These are phyloP conservation scores for Juncus inflexus DNA, from an alignment of 176 grass and related monocot genomes.

Conservation along the genomic window DNA sequence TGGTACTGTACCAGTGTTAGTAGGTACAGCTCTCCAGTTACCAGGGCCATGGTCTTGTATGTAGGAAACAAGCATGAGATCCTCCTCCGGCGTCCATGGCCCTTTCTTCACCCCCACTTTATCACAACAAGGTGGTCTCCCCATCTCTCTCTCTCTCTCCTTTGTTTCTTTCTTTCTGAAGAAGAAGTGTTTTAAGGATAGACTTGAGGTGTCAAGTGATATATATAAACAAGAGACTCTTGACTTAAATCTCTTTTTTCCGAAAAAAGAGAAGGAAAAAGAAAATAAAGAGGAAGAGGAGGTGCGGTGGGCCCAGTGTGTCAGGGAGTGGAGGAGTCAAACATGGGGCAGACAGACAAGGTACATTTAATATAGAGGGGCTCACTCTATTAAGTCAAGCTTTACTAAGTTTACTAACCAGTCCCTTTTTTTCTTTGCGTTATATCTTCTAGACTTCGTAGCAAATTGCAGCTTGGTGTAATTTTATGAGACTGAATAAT, in stretches of 20 bases:
- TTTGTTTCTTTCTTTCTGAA: background rate
- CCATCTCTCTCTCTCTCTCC: slow-evolving; percentile 28
- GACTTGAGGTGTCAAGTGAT: background rate
- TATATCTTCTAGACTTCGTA: too few relatives aligned
- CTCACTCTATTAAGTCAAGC: background rate
- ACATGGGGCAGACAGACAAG: background rate
- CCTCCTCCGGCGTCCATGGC: slow-evolving; percentile 79
- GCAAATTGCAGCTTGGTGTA: too few relatives aligned
- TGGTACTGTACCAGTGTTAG: slow-evolving; percentile 40
- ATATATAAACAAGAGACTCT: background rate
- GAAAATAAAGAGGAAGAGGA: background rate
- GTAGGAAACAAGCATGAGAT: slow-evolving; percentile 68
- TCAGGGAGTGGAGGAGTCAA: slow-evolving; percentile 18
- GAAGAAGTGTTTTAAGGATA: slow-evolving; percentile 9
- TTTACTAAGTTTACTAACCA: too few relatives aligned
- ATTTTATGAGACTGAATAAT: too few relatives aligned
- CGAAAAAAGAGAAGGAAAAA: background rate
- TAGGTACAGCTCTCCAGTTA: slow-evolving; percentile 69
- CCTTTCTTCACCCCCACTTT: slow-evolving; percentile 65
- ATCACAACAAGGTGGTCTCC: slow-evolving; percentile 61
- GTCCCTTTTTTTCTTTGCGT: too few relatives aligned
- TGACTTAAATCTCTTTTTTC: slow-evolving; percentile 8
- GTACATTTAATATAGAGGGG: slow-evolving; percentile 5
- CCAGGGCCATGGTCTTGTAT: slow-evolving; percentile 60
- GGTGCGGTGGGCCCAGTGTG: background rate